A percentile compares a stretch with the other conserved stretches of the same genome.
Evolutionary conservation across 306 rosid species (phyloP).

Genomic region (Vigna hirtella): DNA sequence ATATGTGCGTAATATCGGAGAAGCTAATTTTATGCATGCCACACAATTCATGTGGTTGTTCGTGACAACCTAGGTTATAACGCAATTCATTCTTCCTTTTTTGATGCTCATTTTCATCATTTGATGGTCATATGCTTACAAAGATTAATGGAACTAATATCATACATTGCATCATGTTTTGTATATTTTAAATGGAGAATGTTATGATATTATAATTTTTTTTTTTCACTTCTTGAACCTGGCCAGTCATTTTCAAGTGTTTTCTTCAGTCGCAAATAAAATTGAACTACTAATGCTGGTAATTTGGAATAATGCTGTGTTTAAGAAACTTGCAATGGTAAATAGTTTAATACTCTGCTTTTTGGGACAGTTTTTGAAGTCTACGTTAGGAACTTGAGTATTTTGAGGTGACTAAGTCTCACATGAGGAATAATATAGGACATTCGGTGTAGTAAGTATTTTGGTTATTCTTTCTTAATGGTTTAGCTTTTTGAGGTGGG

Average conservation of each 20-base stretch:
- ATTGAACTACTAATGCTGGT: neutral
- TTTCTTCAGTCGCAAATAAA: neutral
- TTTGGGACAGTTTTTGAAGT: constrained; percentile 7
- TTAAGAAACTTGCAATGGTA: constrained; percentile 1
- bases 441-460: too few species aligned
- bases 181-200: neutral
- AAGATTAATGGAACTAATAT: neutral
- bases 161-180: neutral
- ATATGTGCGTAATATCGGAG: neutral
- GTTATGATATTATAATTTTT: neutral
- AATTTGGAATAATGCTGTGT: neutral
- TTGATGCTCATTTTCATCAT: neutral
- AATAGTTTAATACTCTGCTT: neutral
- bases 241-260: neutral
- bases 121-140: neutral
- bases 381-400: too few species aligned
- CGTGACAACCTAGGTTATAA: neutral
- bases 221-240: constrained; percentile 1
- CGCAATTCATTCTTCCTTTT: neutral
- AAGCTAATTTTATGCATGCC: neutral
- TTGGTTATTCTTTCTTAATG: too few species aligned
- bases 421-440: too few species aligned
- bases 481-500: too few species aligned
- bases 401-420: too few species aligned
- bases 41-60: constrained; percentile 1